These are phyloP conservation scores for Brassica cretica DNA, from an alignment of 345 rosid genomes.

Conservation along the genomic window DNA sequence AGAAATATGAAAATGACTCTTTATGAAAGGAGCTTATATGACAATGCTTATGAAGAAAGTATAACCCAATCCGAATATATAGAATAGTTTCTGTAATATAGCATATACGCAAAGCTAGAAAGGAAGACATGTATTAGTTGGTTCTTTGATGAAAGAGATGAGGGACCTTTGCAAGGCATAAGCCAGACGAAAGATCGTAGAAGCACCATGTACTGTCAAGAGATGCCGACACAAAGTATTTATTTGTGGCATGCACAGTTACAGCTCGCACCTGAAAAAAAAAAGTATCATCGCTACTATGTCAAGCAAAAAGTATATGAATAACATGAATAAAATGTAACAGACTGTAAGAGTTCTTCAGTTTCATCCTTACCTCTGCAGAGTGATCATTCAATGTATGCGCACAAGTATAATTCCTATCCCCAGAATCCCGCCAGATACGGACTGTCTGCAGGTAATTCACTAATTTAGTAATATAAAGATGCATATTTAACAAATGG, in stretches of 20 bases:
- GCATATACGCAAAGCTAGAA: constrained; percentile 10
- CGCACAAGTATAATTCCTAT: constrained; percentile 74
- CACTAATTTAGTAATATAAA: neutral
- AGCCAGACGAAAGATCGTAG: constrained; percentile 84
- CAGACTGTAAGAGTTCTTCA: constrained; percentile 1
- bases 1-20: constrained; percentile 3
- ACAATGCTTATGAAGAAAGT: neutral
- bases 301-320: neutral
- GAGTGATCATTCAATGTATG: constrained; percentile 78
- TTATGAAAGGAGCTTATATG: neutral
- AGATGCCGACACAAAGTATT: constrained; percentile 93
- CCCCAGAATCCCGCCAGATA: constrained; percentile 83
- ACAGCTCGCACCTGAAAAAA: constrained; percentile 88
- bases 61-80: too few relatives aligned
- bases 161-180: constrained; percentile 83
- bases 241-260: constrained; percentile 91
- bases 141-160: neutral
- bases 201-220: constrained; percentile 95
- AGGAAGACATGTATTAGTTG: neutral
- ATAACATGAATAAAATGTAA: neutral
- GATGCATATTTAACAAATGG: neutral
- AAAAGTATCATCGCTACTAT: neutral
- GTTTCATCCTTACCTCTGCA: constrained; percentile 64
- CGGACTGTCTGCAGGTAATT: constrained; percentile 75
- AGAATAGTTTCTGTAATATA: neutral